Evolutionary conservation across 2,329 filamentous ascomycete species (phyloP), one percentile per base, ranked within the genome.

Genomic region (Alternaria sp.): DNA sequence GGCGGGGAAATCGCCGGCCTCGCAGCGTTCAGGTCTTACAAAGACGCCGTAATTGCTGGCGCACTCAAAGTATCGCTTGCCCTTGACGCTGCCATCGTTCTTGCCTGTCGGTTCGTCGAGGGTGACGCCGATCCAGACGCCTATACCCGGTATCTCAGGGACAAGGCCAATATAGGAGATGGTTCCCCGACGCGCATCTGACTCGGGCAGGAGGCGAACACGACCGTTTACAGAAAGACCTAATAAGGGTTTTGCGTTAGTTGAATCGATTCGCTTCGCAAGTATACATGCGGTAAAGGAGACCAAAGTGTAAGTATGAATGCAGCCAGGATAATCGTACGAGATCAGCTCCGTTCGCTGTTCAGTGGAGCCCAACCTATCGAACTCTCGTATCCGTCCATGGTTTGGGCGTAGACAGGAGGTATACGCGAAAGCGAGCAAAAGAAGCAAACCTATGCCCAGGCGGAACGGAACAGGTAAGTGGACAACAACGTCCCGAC

Each of bases 31-130:
- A 5, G 92, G 89, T 67, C 91, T 86, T 28, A 94, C 91, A 80
- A 96, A 93, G 19, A 93, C 90, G 32, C 92, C 92, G 71, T 88
- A 88, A 78, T 93, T 94, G 62, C 88, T 81, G 66, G 83, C 77
- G 57, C 89, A 89, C 54, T 87, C 83, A 86, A 93, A 96, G 81
- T 94, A 95, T 68, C 89, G 84, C 68, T 83, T 88, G 9, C 85
- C 86, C 61, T 81, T 80, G 69, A 93, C 88, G 71, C 88, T 90
- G 63, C 93, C 92, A 77, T 95, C 91, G 74, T 95, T 96, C 83
- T 92, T 93, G 59, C 91, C 92, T 46, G 90, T 90, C 1, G 92
- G 91, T 80, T 95, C 92, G 76, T 95, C 92, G 57, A 94, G 85
- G 23, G 77, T 77, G 56, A 96, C 83, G 44, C 91, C 92, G 19